These are phyloP conservation scores for Angomonas deanei DNA, from an alignment of 208 protist genomes.

Conservation along the genomic window DNA sequence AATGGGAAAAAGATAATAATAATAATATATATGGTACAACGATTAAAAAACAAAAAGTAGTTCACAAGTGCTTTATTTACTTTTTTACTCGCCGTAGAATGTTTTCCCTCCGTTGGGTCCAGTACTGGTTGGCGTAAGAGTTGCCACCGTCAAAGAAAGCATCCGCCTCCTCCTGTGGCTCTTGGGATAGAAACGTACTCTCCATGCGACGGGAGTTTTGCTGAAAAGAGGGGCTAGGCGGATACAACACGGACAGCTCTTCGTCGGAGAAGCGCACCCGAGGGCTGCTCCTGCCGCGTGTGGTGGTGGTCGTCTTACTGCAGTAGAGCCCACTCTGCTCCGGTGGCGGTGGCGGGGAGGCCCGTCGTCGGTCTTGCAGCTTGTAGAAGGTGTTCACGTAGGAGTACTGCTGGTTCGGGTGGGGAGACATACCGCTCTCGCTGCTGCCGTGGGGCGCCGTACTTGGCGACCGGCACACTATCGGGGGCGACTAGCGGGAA, in stretches of 20 bases:
- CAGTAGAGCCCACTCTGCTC: not conserved
- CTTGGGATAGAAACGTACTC: no score
- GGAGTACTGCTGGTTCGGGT: constrained; percentile 10
- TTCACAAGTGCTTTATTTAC: not conserved
- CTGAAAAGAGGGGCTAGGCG: no score
- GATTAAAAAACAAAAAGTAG: not conserved
- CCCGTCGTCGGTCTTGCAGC: constrained; percentile 3
- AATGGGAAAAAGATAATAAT: no score
- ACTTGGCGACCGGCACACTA: not conserved
- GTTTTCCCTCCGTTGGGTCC: not conserved
- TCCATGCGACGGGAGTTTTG: no score
- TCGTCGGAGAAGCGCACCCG: not conserved
- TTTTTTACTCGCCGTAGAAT: not conserved
- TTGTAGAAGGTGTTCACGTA: constrained; percentile 47
- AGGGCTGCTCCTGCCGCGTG: not conserved
- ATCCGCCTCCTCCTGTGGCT: not conserved
- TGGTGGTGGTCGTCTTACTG: not conserved
- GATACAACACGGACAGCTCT: no score
- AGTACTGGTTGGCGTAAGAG: not conserved
- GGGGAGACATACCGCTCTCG: not conserved
- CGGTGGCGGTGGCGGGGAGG: not conserved
- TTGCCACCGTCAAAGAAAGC: constrained; percentile 1
- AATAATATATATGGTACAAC: not conserved
- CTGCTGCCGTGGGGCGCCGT: not conserved
- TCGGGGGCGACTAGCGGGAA: no score